Evolutionary conservation across 306 rosid genomes (phyloP).

Genomic region (Echinosophora koreensis): DNA sequence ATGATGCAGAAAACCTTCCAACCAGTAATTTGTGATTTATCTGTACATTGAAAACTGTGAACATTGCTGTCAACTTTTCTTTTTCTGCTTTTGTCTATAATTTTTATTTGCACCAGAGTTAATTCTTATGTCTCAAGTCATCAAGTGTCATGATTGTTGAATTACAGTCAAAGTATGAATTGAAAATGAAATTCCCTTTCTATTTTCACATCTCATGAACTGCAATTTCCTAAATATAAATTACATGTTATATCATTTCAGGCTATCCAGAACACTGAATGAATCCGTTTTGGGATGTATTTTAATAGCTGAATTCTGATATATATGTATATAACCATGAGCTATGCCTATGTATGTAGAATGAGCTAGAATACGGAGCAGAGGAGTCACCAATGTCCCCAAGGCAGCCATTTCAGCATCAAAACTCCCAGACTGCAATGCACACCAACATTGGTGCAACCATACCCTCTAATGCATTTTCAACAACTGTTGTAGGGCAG

Average conservation of each 20-base stretch:
- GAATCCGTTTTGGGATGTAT: slow-evolving; percentile 11
- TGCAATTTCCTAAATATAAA: not conserved
- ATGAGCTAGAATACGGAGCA: slow-evolving; percentile 73
- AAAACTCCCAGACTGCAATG: slow-evolving; percentile 56
- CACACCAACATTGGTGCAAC: slow-evolving; percentile 55
- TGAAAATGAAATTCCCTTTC: not conserved
- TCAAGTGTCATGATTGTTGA: slow-evolving; percentile 14
- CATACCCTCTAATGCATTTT: slow-evolving; percentile 48
- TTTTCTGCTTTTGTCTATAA: not conserved
- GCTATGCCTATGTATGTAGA: slow-evolving; percentile 53
- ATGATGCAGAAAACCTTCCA: slow-evolving; percentile 26
- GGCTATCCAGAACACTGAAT: slow-evolving; percentile 12
- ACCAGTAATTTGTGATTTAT: not conserved
- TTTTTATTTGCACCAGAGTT: slow-evolving; percentile 2
- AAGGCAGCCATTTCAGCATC: slow-evolving; percentile 63
- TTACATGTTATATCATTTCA: slow-evolving; percentile 13
- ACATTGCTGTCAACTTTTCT: not conserved
- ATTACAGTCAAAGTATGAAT: not conserved
- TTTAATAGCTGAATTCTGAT: slow-evolving; percentile 21
- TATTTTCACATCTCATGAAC: slow-evolving; percentile 5
- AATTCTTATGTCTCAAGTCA: slow-evolving; percentile 5
- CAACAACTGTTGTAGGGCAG: slow-evolving; percentile 53
- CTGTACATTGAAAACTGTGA: slow-evolving; percentile 18
- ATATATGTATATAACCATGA: slow-evolving; percentile 36
- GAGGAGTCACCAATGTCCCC: slow-evolving; percentile 75